Percentiles rank a stretch among this genome's conserved stretches.
phyloP scores from a whole-genome alignment of 768 basidiomycete genomes.

The Lepiota subincarnata region DNA sequence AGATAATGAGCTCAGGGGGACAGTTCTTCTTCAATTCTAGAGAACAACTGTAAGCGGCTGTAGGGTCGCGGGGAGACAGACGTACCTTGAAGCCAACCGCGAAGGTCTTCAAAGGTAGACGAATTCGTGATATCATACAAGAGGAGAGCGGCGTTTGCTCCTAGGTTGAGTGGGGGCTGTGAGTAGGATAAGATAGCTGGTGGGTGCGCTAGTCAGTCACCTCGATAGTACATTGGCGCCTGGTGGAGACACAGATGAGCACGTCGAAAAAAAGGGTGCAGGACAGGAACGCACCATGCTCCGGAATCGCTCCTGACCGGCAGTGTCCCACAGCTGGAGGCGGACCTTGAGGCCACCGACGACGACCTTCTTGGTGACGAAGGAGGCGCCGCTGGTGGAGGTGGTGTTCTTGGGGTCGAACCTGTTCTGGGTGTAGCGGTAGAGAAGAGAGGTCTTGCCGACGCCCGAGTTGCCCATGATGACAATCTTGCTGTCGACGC shows the following conservation, averaged over 20 bases:
- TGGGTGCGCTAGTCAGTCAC: conserved; percentile 20
- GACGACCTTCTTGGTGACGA: conserved; percentile 89
- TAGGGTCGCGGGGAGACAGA: conserved; percentile 17
- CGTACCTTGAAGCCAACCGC: conserved; percentile 87
- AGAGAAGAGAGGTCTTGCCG: conserved; percentile 88
- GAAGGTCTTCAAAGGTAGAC: conserved; percentile 84
- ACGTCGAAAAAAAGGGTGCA: conserved; percentile 11
- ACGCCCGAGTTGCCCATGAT: conserved; percentile 87
- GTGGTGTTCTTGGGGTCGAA: conserved; percentile 87
- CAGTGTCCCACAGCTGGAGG: conserved; percentile 89
- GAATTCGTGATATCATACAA: conserved; percentile 94
- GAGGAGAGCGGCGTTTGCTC: conserved; percentile 89
- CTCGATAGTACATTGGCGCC: conserved; percentile 96
- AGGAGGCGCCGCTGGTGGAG: conserved; percentile 89
- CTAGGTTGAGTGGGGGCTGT: conserved; percentile 27
- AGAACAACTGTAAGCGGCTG: conserved; percentile 17
- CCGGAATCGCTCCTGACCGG: conserved; percentile 89
- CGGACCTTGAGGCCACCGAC: conserved; percentile 84
- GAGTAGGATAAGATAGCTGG: conserved; percentile 18
- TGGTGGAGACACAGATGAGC: conserved; percentile 25
- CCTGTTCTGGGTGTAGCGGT: conserved; percentile 86
- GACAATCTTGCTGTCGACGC: conserved; percentile 93
- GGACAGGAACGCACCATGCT: conserved; percentile 62
- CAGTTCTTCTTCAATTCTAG: conserved; percentile 89
- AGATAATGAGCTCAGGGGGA: conserved; percentile 83